A percentile compares a stretch with the other conserved stretches of the same genome.
phyloP scores from a whole-genome alignment of 345 rosid species.

The Brassica nigra region DNA sequence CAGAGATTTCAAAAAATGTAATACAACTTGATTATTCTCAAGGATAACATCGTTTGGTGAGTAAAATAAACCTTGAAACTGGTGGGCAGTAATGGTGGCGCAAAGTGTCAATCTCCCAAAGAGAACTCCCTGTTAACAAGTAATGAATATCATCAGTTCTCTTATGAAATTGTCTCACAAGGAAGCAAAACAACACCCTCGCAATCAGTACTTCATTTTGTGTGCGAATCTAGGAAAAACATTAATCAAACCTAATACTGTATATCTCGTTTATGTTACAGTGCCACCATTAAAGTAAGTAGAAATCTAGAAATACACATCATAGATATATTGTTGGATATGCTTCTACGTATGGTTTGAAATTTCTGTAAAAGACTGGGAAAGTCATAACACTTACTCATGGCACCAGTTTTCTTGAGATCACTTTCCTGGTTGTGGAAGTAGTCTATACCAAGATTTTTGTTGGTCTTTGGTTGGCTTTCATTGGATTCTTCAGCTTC shows the following conservation, averaged over 20 bases:
- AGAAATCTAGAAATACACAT: not conserved
- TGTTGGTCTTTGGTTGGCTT: slow-evolving; percentile 34
- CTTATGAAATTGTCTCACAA: not conserved
- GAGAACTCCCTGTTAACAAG: slow-evolving; percentile 73
- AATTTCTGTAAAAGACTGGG: not conserved
- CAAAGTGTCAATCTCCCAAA: slow-evolving; percentile 88
- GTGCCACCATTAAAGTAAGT: not conserved
- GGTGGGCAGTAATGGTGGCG: slow-evolving; percentile 93
- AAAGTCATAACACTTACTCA: slow-evolving; percentile 53
- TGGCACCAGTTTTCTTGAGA: slow-evolving; percentile 73
- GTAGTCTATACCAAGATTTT: slow-evolving; percentile 62
- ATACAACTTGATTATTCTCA: too few species aligned
- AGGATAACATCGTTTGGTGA: not conserved
- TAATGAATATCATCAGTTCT: slow-evolving; percentile 3
- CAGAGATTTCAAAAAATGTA: not conserved
- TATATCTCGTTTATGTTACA: not conserved
- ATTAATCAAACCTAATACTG: not conserved
- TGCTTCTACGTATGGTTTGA: not conserved
- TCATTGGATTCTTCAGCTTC: slow-evolving; percentile 45
- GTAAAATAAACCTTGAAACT: slow-evolving; percentile 68
- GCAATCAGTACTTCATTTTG: not conserved
- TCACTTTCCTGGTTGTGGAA: slow-evolving; percentile 63
- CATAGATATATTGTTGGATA: not conserved
- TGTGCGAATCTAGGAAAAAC: not conserved
- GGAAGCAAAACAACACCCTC: not conserved